Conservation (phyloP, 2,329 filamentous ascomycete species). For the Escovopsis sp. region DNA sequence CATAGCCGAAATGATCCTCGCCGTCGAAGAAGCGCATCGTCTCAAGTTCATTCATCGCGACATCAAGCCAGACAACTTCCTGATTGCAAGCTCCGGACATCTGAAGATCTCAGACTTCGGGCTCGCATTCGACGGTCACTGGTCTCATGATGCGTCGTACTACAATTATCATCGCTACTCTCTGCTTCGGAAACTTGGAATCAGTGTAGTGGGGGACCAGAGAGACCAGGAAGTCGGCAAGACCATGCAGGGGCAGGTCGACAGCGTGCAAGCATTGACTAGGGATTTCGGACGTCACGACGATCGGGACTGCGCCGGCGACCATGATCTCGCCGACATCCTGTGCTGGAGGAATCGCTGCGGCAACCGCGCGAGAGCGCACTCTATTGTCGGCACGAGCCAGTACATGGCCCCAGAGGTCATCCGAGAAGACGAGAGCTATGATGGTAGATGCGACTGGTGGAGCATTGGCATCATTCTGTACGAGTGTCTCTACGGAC, state of each 20-base stretch:
- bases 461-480: conserved; percentile 93
- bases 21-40: conserved; percentile 80
- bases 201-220: conserved; percentile 59
- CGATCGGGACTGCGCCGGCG: conserved; percentile 14
- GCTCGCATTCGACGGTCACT: conserved; percentile 86
- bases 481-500: conserved; percentile 87
- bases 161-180: conserved; percentile 72
- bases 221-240: conserved; percentile 46
- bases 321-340: conserved; percentile 26
- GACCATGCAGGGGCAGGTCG: conserved; percentile 20
- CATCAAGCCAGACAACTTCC: conserved; percentile 93
- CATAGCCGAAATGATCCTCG: conserved; percentile 88
- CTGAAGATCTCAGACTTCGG: conserved; percentile 95
- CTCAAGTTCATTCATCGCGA: conserved; percentile 89
- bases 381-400: conserved; percentile 84
- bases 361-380: conserved; percentile 57
- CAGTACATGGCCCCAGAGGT: conserved; percentile 99
- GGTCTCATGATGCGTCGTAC: conserved; percentile 80
- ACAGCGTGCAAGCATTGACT: conserved; percentile 18
- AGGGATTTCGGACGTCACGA: conserved; percentile 19
- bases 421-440: conserved; percentile 54
- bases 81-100: conserved; percentile 78
- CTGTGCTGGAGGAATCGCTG: conserved; percentile 56
- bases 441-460: conserved; percentile 91
- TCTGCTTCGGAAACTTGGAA: conserved; percentile 60